Percentiles rank a stretch among this genome's conserved stretches.
Evolutionary conservation across 345 rosid genomes (phyloP).

Genomic region (Populus alba): DNA sequence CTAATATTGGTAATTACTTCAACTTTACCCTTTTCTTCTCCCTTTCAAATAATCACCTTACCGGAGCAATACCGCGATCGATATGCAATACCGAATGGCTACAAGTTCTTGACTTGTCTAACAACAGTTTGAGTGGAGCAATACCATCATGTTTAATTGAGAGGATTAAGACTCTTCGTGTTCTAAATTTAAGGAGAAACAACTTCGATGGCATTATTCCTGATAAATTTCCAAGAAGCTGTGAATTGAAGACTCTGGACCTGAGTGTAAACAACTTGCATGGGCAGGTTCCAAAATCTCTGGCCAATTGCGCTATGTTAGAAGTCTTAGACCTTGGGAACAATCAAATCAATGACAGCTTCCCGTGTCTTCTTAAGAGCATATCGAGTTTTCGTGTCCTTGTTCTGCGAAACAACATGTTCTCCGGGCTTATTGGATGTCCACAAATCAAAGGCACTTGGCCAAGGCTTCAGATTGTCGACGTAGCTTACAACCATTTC

Average conservation of each 20-base stretch:
- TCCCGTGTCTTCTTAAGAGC: constrained; percentile 35
- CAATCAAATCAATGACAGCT: constrained; percentile 25
- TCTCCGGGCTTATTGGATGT: constrained; percentile 20
- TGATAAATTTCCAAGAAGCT: constrained; percentile 3
- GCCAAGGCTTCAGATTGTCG: constrained; percentile 41
- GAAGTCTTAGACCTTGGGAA: constrained; percentile 43
- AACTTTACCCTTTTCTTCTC: constrained; percentile 9
- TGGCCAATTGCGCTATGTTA: constrained; percentile 25
- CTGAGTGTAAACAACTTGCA: constrained; percentile 29
- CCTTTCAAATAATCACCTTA: constrained; percentile 27
- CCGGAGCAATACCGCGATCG: constrained; percentile 36
- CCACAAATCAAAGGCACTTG: background rate
- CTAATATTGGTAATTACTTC: constrained; percentile 15
- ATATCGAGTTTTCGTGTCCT: constrained; percentile 33
- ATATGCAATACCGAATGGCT: constrained; percentile 25
- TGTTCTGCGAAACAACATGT: constrained; percentile 29
- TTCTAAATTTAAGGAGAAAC: constrained; percentile 35
- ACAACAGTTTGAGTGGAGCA: constrained; percentile 28
- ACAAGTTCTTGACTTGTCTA: constrained; percentile 31
- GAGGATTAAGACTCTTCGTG: constrained; percentile 7
- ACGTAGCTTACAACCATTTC: constrained; percentile 37
- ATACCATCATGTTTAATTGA: constrained; percentile 27
- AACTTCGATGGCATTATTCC: constrained; percentile 19
- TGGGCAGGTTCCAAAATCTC: constrained; percentile 36
- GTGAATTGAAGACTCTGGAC: constrained; percentile 31